phyloP scores from a whole-genome alignment of 108 stramenopile species.

The Nitzschia sp. region DNA sequence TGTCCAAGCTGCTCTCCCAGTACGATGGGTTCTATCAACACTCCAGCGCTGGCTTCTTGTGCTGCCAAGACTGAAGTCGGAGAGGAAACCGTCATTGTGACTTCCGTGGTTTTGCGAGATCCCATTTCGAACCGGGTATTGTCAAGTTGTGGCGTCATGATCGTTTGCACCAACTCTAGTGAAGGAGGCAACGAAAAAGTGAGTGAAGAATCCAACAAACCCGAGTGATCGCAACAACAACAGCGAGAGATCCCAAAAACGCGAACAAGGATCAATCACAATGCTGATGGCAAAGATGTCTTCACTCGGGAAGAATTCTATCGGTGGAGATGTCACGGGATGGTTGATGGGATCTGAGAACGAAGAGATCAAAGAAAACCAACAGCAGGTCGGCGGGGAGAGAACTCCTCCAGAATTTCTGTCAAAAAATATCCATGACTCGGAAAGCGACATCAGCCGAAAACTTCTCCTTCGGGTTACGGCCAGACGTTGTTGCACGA shows the following conservation, averaged over 20 bases:
- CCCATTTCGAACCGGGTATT: too few species aligned
- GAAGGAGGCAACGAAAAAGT: neutral
- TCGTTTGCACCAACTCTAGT: too few species aligned
- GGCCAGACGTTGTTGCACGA: too few species aligned
- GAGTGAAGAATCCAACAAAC: neutral
- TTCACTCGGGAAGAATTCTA: neutral
- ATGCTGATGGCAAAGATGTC: slow-evolving; percentile 6
- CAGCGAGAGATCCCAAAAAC: neutral
- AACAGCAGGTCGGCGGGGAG: neutral
- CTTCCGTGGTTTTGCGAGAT: neutral
- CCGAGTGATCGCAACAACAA: neutral
- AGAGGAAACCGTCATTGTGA: slow-evolving; percentile 4
- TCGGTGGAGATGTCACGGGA: neutral
- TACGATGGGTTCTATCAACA: neutral
- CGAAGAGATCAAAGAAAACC: neutral
- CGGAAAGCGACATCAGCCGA: neutral
- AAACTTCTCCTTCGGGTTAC: too few species aligned
- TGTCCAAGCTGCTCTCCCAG: neutral
- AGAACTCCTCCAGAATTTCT: too few species aligned
- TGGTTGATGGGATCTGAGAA: too few species aligned
- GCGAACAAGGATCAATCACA: slow-evolving; percentile 9
- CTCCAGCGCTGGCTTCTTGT: neutral
- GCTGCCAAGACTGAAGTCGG: slow-evolving; percentile 11
- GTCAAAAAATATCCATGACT: neutral
- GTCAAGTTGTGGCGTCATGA: too few species aligned